Percentiles rank a stretch among this genome's conserved stretches.
phyloP scores from a whole-genome alignment of 768 basidiomycete species.

The Dentipellis sp. region DNA sequence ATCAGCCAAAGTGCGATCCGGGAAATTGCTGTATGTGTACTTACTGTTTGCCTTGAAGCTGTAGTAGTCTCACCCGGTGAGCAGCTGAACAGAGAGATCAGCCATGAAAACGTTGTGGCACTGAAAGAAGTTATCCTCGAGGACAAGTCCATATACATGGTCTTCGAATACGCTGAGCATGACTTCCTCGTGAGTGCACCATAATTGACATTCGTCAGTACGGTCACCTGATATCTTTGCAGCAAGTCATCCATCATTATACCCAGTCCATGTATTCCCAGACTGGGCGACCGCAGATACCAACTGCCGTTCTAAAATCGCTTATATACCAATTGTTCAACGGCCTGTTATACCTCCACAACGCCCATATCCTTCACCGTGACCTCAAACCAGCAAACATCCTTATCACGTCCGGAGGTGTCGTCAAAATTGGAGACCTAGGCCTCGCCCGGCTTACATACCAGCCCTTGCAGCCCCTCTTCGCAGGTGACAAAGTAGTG shows the following conservation, averaged over 20 bases:
- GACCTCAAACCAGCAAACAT: slow-evolving; percentile 99
- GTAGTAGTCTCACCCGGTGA: slow-evolving; percentile 5
- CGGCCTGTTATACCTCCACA: slow-evolving; percentile 91
- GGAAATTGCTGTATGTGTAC: slow-evolving; percentile 72
- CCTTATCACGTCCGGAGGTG: slow-evolving; percentile 79
- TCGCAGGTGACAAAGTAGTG: slow-evolving; percentile 94
- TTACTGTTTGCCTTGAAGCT: too few species aligned
- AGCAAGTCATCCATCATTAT: slow-evolving; percentile 99
- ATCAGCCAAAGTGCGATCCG: slow-evolving; percentile 96
- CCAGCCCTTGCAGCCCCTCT: slow-evolving; percentile 85
- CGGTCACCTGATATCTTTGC: background rate
- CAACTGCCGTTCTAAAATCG: slow-evolving; percentile 78
- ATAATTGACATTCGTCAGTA: too few species aligned
- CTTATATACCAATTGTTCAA: slow-evolving; percentile 91
- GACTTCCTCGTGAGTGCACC: slow-evolving; percentile 75
- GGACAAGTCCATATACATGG: slow-evolving; percentile 99
- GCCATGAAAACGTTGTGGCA: slow-evolving; percentile 85
- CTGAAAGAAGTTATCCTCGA: slow-evolving; percentile 94
- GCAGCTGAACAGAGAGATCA: slow-evolving; percentile 82
- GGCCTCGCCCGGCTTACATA: slow-evolving; percentile 89
- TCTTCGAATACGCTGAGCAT: slow-evolving; percentile 98
- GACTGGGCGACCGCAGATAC: slow-evolving; percentile 69
- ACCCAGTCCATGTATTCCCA: slow-evolving; percentile 38
- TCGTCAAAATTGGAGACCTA: slow-evolving; percentile 97
- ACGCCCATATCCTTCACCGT: slow-evolving; percentile 90